phyloP scores from a whole-genome alignment of 768 basidiomycete species.

The Suillus spraguei region DNA sequence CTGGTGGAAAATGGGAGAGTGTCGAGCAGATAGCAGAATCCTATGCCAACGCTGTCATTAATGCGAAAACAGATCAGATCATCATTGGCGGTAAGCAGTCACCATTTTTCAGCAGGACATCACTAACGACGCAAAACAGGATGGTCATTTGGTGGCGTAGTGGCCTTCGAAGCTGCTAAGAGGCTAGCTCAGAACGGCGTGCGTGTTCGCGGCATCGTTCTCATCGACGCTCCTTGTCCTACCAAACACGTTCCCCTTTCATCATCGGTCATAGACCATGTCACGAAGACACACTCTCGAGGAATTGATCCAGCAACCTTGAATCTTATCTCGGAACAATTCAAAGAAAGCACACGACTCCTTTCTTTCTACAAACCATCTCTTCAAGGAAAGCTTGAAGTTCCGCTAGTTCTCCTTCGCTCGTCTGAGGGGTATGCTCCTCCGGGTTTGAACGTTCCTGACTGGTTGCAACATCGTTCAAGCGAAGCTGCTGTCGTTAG shows the following conservation, averaged over 20 bases:
- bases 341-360: constrained; percentile 48
- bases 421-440: constrained; percentile 49
- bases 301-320: constrained; percentile 33
- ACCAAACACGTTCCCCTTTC: constrained; percentile 54
- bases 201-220: constrained; percentile 54
- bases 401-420: constrained; percentile 53
- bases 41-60: constrained; percentile 39
- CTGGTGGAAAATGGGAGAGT: constrained; percentile 47
- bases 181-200: constrained; percentile 45
- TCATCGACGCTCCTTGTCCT: constrained; percentile 72
- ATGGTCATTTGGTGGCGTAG: constrained; percentile 80
- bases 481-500: constrained; percentile 32
- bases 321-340: constrained; percentile 47
- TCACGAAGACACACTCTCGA: constrained; percentile 37
- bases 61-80: constrained; percentile 6
- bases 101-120: constrained; percentile 18
- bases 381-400: constrained; percentile 22
- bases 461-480: constrained; percentile 54
- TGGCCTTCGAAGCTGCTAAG: constrained; percentile 64
- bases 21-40: constrained; percentile 53
- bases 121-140: constrained; percentile 39
- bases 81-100: constrained; percentile 19
- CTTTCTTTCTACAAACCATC: constrained; percentile 49
- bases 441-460: constrained; percentile 37
- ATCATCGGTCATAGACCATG: constrained; percentile 49